Evolutionary conservation across 2,329 filamentous ascomycete species (phyloP).

Genomic region (Sordariomycetes sp.): DNA sequence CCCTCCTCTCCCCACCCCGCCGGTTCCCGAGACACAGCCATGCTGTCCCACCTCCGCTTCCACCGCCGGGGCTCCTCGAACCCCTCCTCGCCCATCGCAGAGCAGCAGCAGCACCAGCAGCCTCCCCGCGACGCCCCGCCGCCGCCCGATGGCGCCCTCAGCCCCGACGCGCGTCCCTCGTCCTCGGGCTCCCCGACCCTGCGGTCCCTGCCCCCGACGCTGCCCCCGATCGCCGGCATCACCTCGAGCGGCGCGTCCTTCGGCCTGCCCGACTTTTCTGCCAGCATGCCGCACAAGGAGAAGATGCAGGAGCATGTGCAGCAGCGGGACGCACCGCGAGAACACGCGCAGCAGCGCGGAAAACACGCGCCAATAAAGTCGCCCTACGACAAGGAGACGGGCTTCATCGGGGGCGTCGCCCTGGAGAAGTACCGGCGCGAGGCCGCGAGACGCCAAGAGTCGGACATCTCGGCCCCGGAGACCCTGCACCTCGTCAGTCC

Average conservation of each 20-base stretch:
- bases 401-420: constrained; percentile 42
- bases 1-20: not conserved
- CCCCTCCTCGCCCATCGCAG: constrained; percentile 37
- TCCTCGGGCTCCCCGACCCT: constrained; percentile 17
- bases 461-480: not conserved
- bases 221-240: constrained; percentile 37
- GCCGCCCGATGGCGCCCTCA: constrained; percentile 8
- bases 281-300: constrained; percentile 7
- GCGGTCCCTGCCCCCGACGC: constrained; percentile 26
- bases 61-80: constrained; percentile 43
- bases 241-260: constrained; percentile 23
- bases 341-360: not conserved
- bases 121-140: constrained; percentile 22
- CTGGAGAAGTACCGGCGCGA: constrained; percentile 33
- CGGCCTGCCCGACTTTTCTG: constrained; percentile 6
- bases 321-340: constrained; percentile 3
- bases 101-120: constrained; percentile 20
- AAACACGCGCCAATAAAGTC: constrained; percentile 15
- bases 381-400: constrained; percentile 21
- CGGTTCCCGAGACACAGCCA: constrained; percentile 10
- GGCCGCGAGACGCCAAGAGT: not conserved
- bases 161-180: constrained; percentile 19
- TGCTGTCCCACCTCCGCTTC: constrained; percentile 44
- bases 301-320: not conserved
- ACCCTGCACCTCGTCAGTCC: constrained; percentile 1